Evolutionary conservation across 2,329 filamentous ascomycete genomes (phyloP).

Genomic region (Diaporthe citri): DNA sequence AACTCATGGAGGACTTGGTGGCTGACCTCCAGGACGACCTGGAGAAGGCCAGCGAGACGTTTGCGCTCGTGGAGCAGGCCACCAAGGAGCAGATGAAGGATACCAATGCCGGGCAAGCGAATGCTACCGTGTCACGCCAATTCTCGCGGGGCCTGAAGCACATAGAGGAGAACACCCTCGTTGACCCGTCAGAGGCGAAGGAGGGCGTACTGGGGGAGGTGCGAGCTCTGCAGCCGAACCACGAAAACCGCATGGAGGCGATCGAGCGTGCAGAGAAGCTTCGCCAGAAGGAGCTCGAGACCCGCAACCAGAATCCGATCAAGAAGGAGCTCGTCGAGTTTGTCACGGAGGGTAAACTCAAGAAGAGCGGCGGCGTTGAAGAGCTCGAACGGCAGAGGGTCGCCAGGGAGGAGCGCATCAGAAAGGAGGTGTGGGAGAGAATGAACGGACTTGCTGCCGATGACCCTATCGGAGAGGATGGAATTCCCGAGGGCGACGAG

Average conservation of each 20-base stretch:
- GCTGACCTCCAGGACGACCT: constrained; percentile 94
- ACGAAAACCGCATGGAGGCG: constrained; percentile 91
- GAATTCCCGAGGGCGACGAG: constrained; percentile 41
- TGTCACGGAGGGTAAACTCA: constrained; percentile 90
- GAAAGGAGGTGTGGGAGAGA: constrained; percentile 81
- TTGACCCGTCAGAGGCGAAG: constrained; percentile 85
- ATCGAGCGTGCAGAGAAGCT: constrained; percentile 97
- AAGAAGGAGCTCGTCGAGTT: constrained; percentile 88
- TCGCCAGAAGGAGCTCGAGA: constrained; percentile 88
- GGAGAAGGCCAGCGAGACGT: constrained; percentile 93
- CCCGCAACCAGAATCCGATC: constrained; percentile 79
- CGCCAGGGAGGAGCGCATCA: constrained; percentile 87
- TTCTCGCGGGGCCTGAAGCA: constrained; percentile 69
- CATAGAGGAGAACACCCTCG: constrained; percentile 58
- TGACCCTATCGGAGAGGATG: constrained; percentile 55
- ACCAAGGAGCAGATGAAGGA: constrained; percentile 98
- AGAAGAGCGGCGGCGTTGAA: constrained; percentile 95
- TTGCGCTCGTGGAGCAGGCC: constrained; percentile 94
- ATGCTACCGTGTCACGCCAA: constrained; percentile 55
- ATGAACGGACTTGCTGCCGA: constrained; percentile 69
- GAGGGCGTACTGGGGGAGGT: constrained; percentile 94
- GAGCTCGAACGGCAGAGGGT: constrained; percentile 89
- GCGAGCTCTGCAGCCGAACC: constrained; percentile 91
- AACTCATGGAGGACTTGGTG: constrained; percentile 95
- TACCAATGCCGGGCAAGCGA: constrained; percentile 67